phyloP scores from a whole-genome alignment of 1,139 yeast species.

The Zygosaccharomyces sapae region DNA sequence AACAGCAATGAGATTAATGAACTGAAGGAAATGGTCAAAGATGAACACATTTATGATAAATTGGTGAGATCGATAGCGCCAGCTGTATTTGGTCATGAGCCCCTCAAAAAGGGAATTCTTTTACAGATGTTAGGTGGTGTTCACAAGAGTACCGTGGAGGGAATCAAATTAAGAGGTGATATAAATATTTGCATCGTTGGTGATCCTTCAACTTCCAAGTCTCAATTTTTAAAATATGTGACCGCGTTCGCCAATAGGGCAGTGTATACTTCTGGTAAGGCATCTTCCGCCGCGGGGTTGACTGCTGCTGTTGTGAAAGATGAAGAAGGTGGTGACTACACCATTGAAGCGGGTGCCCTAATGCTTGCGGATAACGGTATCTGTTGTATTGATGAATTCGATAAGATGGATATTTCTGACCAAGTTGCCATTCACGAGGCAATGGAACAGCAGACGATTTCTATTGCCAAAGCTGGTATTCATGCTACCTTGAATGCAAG shows the following conservation, averaged over 20 bases:
- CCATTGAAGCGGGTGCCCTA: conserved; percentile 98
- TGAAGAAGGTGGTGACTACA: conserved; percentile 95
- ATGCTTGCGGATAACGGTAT: conserved; percentile 99
- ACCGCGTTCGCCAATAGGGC: conserved; percentile 91
- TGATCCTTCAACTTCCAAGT: conserved; percentile 96
- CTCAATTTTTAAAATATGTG: conserved; percentile 92
- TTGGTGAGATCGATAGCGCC: conserved; percentile 91
- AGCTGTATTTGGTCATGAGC: conserved; percentile 94
- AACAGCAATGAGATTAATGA: conserved; percentile 82
- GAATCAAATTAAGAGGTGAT: conserved; percentile 94
- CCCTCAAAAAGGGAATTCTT: conserved; percentile 85
- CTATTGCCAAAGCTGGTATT: conserved; percentile 97
- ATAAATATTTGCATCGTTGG: conserved; percentile 96
- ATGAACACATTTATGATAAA: conserved; percentile 78
- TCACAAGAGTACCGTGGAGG: conserved; percentile 90
- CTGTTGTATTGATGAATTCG: conserved; percentile 98
- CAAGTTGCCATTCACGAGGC: conserved; percentile 99
- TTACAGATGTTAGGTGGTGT: conserved; percentile 93
- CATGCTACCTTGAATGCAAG: conserved; percentile 97
- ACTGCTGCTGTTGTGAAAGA: conserved; percentile 98
- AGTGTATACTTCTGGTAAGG: conserved; percentile 96
- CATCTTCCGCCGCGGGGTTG: conserved; percentile 97
- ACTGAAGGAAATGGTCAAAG: conserved; percentile 85
- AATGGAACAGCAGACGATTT: conserved; percentile 98
- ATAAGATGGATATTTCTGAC: conserved; percentile 92